These are phyloP conservation scores for Pinus tabuliformis DNA, from an alignment of 75 land plant genomes.

Conservation along the genomic window DNA sequence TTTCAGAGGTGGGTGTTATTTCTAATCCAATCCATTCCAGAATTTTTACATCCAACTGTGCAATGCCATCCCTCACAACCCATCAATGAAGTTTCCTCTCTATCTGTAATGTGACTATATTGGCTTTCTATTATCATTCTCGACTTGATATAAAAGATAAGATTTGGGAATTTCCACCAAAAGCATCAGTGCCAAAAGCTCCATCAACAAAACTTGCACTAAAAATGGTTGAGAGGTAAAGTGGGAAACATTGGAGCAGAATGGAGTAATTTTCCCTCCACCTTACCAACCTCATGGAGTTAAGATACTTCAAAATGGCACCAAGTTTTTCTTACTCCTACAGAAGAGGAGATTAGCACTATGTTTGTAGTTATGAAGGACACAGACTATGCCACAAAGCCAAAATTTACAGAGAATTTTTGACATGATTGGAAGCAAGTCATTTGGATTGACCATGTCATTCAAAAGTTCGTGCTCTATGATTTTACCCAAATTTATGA, in stretches of 20 bases:
- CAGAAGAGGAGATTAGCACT: constrained; percentile 95
- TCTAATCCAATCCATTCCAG: too few species aligned
- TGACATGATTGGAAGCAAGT: constrained; percentile 79
- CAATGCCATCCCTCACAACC: too few species aligned
- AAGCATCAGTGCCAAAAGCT: constrained; percentile 10
- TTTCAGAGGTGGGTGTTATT: too few species aligned
- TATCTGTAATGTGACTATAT: too few species aligned
- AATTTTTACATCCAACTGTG: too few species aligned
- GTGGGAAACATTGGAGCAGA: constrained; percentile 85
- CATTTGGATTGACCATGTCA: constrained; percentile 77
- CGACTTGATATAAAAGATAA: too few species aligned
- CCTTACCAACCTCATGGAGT: constrained; percentile 87
- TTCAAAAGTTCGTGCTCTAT: constrained; percentile 75
- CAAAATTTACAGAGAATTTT: constrained; percentile 68
- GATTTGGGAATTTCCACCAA: too few species aligned
- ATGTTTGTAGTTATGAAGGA: constrained; percentile 97
- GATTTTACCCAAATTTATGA: constrained; percentile 95
- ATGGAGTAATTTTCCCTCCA: constrained; percentile 93
- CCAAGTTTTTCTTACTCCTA: constrained; percentile 76
- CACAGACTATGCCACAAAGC: constrained; percentile 77
- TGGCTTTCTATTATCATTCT: too few species aligned
- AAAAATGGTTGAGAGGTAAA: constrained; percentile 63
- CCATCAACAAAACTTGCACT: constrained; percentile 16
- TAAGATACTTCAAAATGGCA: constrained; percentile 81
- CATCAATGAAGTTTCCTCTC: too few species aligned